Conservation (phyloP, 2,329 filamentous ascomycete species). For the Coniochaeta hoffmannii region DNA sequence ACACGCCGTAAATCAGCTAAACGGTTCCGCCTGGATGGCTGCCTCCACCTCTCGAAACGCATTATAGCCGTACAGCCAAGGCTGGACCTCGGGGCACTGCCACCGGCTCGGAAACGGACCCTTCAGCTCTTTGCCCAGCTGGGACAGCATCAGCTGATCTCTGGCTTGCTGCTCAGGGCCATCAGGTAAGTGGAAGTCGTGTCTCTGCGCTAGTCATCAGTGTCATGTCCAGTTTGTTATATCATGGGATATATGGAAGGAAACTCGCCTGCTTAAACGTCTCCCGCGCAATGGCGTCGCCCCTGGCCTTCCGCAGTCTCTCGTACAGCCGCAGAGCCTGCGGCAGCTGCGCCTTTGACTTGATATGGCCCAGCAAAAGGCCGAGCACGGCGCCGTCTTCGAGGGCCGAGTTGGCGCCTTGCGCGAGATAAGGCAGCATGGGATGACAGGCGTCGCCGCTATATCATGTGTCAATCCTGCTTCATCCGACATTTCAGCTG, state of each 20-base stretch:
- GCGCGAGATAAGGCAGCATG: conserved; percentile 57
- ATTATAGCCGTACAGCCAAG: conserved; percentile 60
- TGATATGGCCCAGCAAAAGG: conserved; percentile 43
- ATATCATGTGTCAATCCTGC: neutral
- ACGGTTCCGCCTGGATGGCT: conserved; percentile 16
- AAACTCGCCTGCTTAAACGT: conserved; percentile 39
- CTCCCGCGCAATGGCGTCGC: conserved; percentile 50
- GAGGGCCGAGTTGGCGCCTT: conserved; percentile 59
- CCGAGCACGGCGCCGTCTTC: conserved; percentile 64
- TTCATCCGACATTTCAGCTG: neutral
- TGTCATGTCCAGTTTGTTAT: neutral
- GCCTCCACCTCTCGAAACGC: conserved; percentile 45
- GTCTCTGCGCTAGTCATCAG: conserved; percentile 27
- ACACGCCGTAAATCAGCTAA: neutral
- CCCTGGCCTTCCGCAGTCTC: conserved; percentile 36
- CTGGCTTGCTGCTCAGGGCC: conserved; percentile 50
- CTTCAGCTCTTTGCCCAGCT: conserved; percentile 40
- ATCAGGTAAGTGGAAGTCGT: conserved; percentile 44
- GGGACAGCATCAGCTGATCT: conserved; percentile 48
- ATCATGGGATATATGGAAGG: neutral
- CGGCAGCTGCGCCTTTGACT: conserved; percentile 35
- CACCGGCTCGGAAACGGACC: conserved; percentile 54
- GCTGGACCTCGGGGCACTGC: conserved; percentile 55
- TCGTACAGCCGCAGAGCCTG: conserved; percentile 38
- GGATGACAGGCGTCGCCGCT: conserved; percentile 55